Conservation (phyloP, 805 yeast genomes). For the Candida quercuum region DNA sequence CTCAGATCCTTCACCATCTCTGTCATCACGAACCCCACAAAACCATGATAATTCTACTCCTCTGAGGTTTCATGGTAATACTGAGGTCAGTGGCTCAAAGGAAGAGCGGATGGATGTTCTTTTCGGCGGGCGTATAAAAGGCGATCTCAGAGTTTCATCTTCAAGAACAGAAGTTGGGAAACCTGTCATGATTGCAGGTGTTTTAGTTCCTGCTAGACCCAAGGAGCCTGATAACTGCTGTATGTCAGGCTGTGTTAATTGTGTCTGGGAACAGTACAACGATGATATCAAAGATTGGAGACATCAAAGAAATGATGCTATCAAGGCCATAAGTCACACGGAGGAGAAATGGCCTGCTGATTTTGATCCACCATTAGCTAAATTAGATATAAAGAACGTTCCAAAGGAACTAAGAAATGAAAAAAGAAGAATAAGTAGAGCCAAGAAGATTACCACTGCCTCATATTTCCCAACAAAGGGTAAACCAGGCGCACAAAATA, state of each 20-base stretch:
- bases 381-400: conserved; percentile 35
- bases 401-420: conserved; percentile 32
- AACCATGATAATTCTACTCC: conserved; percentile 1
- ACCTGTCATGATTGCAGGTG: conserved; percentile 45
- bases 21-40: neutral
- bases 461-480: conserved; percentile 30
- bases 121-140: conserved; percentile 54
- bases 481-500: conserved; percentile 27
- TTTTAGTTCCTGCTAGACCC: conserved; percentile 79
- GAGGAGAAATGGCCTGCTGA: conserved; percentile 57
- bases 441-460: conserved; percentile 22
- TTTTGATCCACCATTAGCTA: conserved; percentile 51
- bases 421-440: conserved; percentile 21
- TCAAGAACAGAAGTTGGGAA: conserved; percentile 23
- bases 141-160: conserved; percentile 39
- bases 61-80: conserved; percentile 27
- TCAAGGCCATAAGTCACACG: conserved; percentile 34
- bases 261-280: conserved; percentile 92
- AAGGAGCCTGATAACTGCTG: conserved; percentile 93
- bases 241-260: conserved; percentile 94
- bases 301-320: conserved; percentile 53
- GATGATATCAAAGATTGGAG: conserved; percentile 89
- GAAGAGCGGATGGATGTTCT: conserved; percentile 44
- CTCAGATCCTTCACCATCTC: neutral
- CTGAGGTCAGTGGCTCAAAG: conserved; percentile 27